phyloP scores from a whole-genome alignment of 306 rosid species.

The Cucurbita maxima region DNA sequence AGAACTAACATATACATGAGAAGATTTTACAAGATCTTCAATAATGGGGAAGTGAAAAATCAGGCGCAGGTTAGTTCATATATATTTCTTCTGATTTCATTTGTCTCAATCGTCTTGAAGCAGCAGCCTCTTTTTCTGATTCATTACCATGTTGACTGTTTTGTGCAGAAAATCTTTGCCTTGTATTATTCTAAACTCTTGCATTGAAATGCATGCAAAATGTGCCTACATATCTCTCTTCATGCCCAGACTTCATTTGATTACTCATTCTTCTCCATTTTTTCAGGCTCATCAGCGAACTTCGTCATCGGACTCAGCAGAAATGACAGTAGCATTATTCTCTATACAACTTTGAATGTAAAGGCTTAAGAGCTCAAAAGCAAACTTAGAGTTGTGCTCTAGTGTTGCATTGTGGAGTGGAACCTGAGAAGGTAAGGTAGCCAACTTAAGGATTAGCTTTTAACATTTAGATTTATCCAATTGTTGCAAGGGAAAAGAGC shows the following conservation, averaged over 20 bases:
- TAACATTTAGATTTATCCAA: not conserved
- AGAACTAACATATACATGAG: not conserved
- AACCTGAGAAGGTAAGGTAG: slow-evolving; percentile 29
- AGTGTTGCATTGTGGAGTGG: slow-evolving; percentile 29
- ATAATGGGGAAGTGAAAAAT: not conserved
- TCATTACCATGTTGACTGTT: not conserved
- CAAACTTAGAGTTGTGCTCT: slow-evolving; percentile 49
- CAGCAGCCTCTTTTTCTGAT: not conserved
- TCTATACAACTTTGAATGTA: not conserved
- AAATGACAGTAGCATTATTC: not conserved
- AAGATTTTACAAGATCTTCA: not conserved
- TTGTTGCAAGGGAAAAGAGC: not conserved
- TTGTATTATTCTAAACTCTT: not conserved
- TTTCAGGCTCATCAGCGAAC: not conserved
- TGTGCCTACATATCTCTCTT: not conserved
- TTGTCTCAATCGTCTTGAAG: not conserved
- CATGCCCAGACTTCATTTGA: not conserved
- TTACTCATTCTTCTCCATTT: not conserved
- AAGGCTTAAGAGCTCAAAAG: not conserved
- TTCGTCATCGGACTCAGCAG: not conserved
- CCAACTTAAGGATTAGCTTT: not conserved
- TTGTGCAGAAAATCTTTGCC: not conserved
- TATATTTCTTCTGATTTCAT: not conserved
- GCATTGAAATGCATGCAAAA: not conserved
- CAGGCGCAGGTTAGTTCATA: not conserved